Evolutionary conservation across 2,329 filamentous ascomycete genomes (phyloP).

Genomic region (Cercospora zeae-maydis): DNA sequence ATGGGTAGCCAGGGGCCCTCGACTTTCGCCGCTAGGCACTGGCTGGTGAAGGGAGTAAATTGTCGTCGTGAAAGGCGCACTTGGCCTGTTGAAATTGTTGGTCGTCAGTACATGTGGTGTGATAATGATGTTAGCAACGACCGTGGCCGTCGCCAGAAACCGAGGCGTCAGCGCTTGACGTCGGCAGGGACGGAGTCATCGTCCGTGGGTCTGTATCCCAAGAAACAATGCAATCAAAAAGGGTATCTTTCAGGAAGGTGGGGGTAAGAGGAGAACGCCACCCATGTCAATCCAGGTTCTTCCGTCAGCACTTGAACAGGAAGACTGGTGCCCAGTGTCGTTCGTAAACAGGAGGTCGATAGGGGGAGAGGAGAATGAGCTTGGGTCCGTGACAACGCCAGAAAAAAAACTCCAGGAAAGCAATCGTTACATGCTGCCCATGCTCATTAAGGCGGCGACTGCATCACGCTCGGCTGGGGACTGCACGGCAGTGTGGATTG

Average conservation of each 20-base stretch:
- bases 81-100: conserved; percentile 6
- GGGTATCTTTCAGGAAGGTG: conserved; percentile 20
- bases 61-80: conserved; percentile 11
- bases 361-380: conserved; percentile 9
- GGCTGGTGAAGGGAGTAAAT: neutral
- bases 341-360: conserved; percentile 26
- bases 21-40: conserved; percentile 20
- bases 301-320: conserved; percentile 38
- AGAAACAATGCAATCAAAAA: conserved; percentile 12
- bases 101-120: conserved; percentile 10
- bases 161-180: conserved; percentile 38
- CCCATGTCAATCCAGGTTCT: conserved; percentile 40
- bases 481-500: conserved; percentile 12
- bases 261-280: conserved; percentile 27
- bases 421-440: conserved; percentile 60
- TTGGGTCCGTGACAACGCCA: conserved; percentile 12
- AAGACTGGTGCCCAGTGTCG: conserved; percentile 38
- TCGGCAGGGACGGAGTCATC: conserved; percentile 15
- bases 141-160: conserved; percentile 30
- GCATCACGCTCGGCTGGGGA: conserved; percentile 76
- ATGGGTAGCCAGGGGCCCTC: neutral
- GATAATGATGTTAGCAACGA: conserved; percentile 11
- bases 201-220: conserved; percentile 18
- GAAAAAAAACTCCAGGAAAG: conserved; percentile 17
- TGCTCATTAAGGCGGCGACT: conserved; percentile 73